Percentiles rank a stretch among this genome's conserved stretches.
phyloP scores from a whole-genome alignment of 1,139 yeast genomes.

The Candida glucosophila region DNA sequence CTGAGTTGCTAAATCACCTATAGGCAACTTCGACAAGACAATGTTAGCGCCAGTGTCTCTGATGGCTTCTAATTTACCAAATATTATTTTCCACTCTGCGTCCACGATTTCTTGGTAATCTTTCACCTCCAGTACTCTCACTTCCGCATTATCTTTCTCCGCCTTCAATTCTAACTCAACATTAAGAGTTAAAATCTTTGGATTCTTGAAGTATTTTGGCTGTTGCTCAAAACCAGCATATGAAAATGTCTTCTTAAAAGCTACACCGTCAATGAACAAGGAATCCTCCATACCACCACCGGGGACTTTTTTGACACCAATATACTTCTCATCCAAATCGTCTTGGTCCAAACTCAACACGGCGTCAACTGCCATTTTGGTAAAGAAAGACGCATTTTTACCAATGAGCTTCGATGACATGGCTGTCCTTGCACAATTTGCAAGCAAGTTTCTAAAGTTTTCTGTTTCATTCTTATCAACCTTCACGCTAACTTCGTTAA shows the following conservation, averaged over 20 bases:
- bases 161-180: slow-evolving; percentile 96
- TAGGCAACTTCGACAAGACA: slow-evolving; percentile 88
- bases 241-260: slow-evolving; percentile 92
- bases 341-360: slow-evolving; percentile 78
- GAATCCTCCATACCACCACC: slow-evolving; percentile 98
- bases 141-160: slow-evolving; percentile 99
- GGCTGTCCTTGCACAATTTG: slow-evolving; percentile 93
- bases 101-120: slow-evolving; percentile 96
- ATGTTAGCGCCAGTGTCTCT: slow-evolving; percentile 84
- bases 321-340: slow-evolving; percentile 79
- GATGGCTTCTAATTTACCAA: slow-evolving; percentile 77
- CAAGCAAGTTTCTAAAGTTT: slow-evolving; percentile 67
- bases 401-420: slow-evolving; percentile 93
- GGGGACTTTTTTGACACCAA: slow-evolving; percentile 90
- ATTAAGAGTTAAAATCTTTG: slow-evolving; percentile 77
- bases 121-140: slow-evolving; percentile 84
- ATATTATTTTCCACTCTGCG: slow-evolving; percentile 95
- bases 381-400: slow-evolving; percentile 79
- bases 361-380: slow-evolving; percentile 95
- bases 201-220: slow-evolving; percentile 74
- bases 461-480: slow-evolving; percentile 38
- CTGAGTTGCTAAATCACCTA: slow-evolving; percentile 97
- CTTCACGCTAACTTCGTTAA: slow-evolving; percentile 69
- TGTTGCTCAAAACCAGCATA: slow-evolving; percentile 99
- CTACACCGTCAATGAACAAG: slow-evolving; percentile 84